Base-by-base conservation (phyloP, 2,329 filamentous ascomycete species). In the Gnomoniopsis sp. region DNA sequence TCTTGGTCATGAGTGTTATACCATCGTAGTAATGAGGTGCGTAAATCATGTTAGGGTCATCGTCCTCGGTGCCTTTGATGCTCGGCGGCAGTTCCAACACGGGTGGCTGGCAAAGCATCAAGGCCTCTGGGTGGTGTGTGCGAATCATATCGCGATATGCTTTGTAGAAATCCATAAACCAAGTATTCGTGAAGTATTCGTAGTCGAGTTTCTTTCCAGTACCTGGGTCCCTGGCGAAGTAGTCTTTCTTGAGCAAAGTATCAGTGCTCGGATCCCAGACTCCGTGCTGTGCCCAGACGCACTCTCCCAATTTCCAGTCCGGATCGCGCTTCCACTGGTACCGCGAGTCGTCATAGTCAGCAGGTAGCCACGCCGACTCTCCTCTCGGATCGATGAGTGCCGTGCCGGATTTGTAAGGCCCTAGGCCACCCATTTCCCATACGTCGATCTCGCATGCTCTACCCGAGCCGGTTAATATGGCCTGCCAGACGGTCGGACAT, bases 1-100 rank as follows among this genome's bases (percentile, higher is more conserved):
- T 96, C 75, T 99, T 99, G 14, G 91, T 98, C 83, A 99, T 90
- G 3, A 99, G 80, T 0, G 95, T 99, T 57, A 99, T 89, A 12
- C 95, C 95, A 67, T 99, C 95, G 72, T 99, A 99, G 71, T 91
- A 99, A 74, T 99, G 95, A 1, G 93, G 91, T 11, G 95, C 88
- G 71, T 97, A 98, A 2, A 93, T 89, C 83, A 98, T 88, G 62
- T 88, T 90, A 3, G 87, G 86, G 65, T 99, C 93, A 66, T 98
- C 93, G 69, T 98, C 93, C 30, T 81, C 77, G 0, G 93, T 96
- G 14, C 87, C 93, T 72, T 95, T 96, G 70, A 98, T 88, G 48
- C 80, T 79, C 0, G 96, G 95, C 0, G 95, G 95, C 14, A 99
- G 84, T 74, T 99, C 95, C 65, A 97, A 84, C 0, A 95, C 92